Base-by-base conservation (phyloP, 1,284 basidiomycete genomes). In the Porphyrellus sp. region DNA sequence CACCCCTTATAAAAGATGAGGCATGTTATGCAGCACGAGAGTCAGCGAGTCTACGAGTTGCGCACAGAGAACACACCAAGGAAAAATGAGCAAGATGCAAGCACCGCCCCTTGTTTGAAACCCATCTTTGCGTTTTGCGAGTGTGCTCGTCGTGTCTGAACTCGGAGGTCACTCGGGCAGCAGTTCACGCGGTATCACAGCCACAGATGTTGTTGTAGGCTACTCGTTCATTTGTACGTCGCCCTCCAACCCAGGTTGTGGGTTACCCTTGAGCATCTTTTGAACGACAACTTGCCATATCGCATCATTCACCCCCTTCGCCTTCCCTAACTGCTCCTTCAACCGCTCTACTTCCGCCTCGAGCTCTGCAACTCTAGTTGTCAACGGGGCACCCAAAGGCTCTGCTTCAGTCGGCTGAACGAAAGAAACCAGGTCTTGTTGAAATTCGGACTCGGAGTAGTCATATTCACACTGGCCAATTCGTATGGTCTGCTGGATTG, bases 201-300 rank as follows among this genome's bases (percentile, higher is more conserved):
- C 64, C 60, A 62, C 54, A 30, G 0, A 2, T 15, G 9, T 24
- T 6, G 8, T 16, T n/a, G 2, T 7, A 40, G 5, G 0, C 46
- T 54, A 58, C 50, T 51, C 57, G 1, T 52, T 51, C 57, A 55
- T 59, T 8, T 0, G 9, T 20, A 47, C 37, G 6, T 53, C 47
- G 15, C 27, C 46, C 6, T 30, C 42, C 8, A 11, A 21, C 21
- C 40, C 44, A 23, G 38, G 12, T 24, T 38, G 28, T 20, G 35
- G 12, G 34, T 72, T 71, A 21, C 69, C 71, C 24, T 69, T 66
- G 5, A 86, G 70, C n/a, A 82, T 68, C 50, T 72, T 77, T 56
- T 84, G 80, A 27, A 90, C 85, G 4, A 94, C 81, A 2, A 79
- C 81, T 59, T 89, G 86, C 93, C 93, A 95, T 86, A 95, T 94